Evolutionary conservation across 1,284 basidiomycete species (phyloP), one percentile per base, ranked within the genome.

Genomic region (Chondrostereum purpureum): DNA sequence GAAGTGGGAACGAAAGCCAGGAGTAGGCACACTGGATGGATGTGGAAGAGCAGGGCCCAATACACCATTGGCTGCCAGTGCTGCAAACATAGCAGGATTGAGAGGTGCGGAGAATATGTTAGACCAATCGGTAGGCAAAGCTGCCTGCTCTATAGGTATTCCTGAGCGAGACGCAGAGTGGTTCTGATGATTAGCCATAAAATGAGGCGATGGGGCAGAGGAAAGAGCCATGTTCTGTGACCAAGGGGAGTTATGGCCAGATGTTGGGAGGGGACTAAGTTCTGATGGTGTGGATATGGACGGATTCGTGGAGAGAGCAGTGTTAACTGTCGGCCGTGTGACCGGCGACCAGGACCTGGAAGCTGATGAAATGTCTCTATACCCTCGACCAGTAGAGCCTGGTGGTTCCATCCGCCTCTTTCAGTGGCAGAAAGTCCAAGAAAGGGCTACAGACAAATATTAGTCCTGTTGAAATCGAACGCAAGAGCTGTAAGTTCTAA

Each of bases 11-110:
- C 58, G 50, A n/a, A 53, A 50, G 19, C 57, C 46, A 24, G 55
- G 44, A 14, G 51, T 36, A 19, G 47, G 49, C 20, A 53, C 31
- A 31, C 44, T 50, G 3, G 53, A 48, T 20, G 54, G 43, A 18
- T 45, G 39, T 23, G n/a, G 53, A 46, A 48, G 46, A 40, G 18
- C 51, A 27, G 63, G 60, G 43, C 62, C 60, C 40, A 83, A 61
- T 34, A 78, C 66, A 56, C 80, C 78, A 53, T 74, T 76, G 6
- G 80, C 75, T 11, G 76, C 72, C 37, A 83, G 69, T 40, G 73
- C 72, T 35, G 76, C 72, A 53, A 83, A 82, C 36, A 76, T 66
- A 39, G 71, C 60, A 3, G 77, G 78, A 49, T 79, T 70, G 46
- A 83, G 64, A 1, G 82, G 79, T 5, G 70, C 56, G 24, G 79